Evolutionary conservation across 2,329 filamentous ascomycete species (phyloP).

Genomic region (Trichoderma pleuroti): DNA sequence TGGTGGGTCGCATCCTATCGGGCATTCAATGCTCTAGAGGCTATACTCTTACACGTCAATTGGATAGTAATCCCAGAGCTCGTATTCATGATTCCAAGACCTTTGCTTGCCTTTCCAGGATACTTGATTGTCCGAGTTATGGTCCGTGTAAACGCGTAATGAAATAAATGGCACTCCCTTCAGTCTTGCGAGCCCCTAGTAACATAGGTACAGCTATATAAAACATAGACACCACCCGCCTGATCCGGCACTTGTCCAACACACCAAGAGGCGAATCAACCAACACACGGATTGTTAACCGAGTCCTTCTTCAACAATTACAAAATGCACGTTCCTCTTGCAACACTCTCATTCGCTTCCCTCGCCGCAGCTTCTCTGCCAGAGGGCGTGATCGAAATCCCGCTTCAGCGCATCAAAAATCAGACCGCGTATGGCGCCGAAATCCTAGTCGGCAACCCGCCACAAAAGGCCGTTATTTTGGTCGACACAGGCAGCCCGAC

Average conservation of each 20-base stretch:
- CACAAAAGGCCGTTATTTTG: conserved; percentile 13
- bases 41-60: neutral
- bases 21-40: neutral
- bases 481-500: conserved; percentile 21
- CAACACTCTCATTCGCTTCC: neutral
- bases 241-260: neutral
- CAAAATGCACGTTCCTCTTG: neutral
- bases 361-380: conserved; percentile 1
- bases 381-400: conserved; percentile 16
- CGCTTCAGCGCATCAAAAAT: conserved; percentile 19
- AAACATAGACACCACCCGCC: neutral
- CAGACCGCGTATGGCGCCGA: conserved; percentile 21
- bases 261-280: neutral
- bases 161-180: neutral
- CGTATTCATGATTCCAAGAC: neutral
- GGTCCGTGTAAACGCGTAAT: neutral
- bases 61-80: neutral
- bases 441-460: conserved; percentile 17
- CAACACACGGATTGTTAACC: neutral
- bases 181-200: neutral
- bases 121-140: neutral
- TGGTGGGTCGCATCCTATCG: neutral
- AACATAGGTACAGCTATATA: neutral
- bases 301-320: no score
- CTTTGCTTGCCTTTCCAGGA: neutral